Conservation (phyloP, 768 basidiomycete species). For the Psilocybe cyanescens region DNA sequence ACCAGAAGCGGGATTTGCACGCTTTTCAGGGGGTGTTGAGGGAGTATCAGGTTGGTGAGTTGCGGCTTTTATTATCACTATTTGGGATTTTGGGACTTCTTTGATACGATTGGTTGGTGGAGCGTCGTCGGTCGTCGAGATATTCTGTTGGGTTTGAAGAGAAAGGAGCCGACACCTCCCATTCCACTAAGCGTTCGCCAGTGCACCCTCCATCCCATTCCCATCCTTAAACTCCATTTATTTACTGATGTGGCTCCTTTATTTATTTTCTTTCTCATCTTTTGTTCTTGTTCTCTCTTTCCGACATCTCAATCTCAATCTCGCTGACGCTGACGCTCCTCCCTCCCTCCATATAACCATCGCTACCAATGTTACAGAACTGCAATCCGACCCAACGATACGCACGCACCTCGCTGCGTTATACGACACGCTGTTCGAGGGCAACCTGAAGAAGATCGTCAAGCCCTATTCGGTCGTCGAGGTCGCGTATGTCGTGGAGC, state of each 20-base stretch:
- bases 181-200: no score
- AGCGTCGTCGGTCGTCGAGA: no score
- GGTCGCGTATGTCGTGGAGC: slow-evolving; percentile 85
- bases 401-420: slow-evolving; percentile 92
- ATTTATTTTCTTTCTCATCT: no score
- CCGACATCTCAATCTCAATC: not conserved
- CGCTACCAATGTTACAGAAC: slow-evolving; percentile 54
- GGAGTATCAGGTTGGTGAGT: slow-evolving; percentile 80
- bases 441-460: slow-evolving; percentile 93
- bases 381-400: slow-evolving; percentile 95
- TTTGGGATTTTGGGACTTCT: no score
- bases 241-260: no score
- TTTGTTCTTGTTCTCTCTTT: not conserved
- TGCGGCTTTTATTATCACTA: not conserved
- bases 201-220: no score
- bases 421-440: slow-evolving; percentile 95
- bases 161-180: no score
- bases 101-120: no score
- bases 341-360: not conserved
- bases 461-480: slow-evolving; percentile 96
- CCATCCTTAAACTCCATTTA: no score
- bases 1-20: slow-evolving; percentile 86
- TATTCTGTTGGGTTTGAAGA: no score
- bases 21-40: slow-evolving; percentile 88
- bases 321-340: not conserved